These are phyloP conservation scores for Diddensiella caesifluorescens DNA, from an alignment of 805 yeast species.

Conservation along the genomic window DNA sequence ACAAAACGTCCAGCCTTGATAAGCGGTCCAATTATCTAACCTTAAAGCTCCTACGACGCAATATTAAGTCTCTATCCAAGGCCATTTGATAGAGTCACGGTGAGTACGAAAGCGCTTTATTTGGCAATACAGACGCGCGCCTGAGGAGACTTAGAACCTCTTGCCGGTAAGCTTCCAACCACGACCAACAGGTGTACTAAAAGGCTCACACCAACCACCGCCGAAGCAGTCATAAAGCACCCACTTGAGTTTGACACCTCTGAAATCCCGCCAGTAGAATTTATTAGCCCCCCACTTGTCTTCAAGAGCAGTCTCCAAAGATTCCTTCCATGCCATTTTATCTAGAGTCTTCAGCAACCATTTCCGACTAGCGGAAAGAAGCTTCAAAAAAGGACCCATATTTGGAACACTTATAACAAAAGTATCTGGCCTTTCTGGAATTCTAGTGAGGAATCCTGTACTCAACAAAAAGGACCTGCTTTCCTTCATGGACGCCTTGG, in stretches of 20 bases:
- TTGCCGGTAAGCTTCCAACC: constrained; percentile 56
- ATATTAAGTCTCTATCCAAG: no score
- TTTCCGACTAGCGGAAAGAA: constrained; percentile 28
- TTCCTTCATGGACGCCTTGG: constrained; percentile 15
- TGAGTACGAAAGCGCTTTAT: no score
- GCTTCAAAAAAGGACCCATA: constrained; percentile 34
- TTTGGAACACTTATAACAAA: constrained; percentile 34
- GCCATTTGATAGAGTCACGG: no score
- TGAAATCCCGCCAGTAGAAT: constrained; percentile 40
- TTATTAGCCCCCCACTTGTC: constrained; percentile 29
- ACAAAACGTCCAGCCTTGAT: no score
- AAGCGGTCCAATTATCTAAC: no score
- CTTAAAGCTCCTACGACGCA: no score
- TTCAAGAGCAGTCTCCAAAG: constrained; percentile 31
- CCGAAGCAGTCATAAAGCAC: constrained; percentile 51
- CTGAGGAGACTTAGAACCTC: no score
- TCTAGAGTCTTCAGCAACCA: constrained; percentile 33
- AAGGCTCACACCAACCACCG: constrained; percentile 51
- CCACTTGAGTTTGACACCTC: constrained; percentile 50
- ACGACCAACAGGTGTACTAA: constrained; percentile 53
- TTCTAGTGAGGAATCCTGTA: constrained; percentile 34
- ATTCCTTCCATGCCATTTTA: constrained; percentile 34
- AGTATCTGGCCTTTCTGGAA: constrained; percentile 29
- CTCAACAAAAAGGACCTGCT: constrained; percentile 21
- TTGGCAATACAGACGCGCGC: no score